These are phyloP conservation scores for Mycena capillaripes DNA, from an alignment of 768 basidiomycete genomes.

Conservation along the genomic window DNA sequence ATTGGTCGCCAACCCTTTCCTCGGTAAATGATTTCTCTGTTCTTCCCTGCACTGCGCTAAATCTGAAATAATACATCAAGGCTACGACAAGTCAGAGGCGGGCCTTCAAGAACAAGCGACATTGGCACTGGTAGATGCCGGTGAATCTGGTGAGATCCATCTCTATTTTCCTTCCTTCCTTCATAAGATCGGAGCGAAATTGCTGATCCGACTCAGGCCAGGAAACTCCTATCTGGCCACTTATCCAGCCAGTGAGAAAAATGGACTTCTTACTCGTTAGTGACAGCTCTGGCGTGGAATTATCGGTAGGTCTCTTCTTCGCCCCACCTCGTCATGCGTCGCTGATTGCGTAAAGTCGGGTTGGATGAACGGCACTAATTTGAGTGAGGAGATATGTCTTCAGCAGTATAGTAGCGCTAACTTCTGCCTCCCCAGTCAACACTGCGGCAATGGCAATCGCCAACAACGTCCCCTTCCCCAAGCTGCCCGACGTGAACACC, in stretches of 20 bases:
- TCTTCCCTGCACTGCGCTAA: not conserved
- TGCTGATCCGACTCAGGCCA: slow-evolving; percentile 5
- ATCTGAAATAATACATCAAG: slow-evolving; percentile 17
- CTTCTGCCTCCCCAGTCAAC: slow-evolving; percentile 16
- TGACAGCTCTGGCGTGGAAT: slow-evolving; percentile 13
- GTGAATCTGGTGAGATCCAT: slow-evolving; percentile 24
- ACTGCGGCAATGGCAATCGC: slow-evolving; percentile 22
- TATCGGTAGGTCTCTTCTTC: slow-evolving; percentile 15
- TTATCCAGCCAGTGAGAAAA: slow-evolving; percentile 19
- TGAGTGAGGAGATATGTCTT: slow-evolving; percentile 14
- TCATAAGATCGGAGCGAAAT: not conserved
- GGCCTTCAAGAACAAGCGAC: slow-evolving; percentile 19
- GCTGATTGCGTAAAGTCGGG: slow-evolving; percentile 16
- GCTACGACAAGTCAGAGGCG: slow-evolving; percentile 7
- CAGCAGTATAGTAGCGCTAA: not conserved
- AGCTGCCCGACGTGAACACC: slow-evolving; percentile 19
- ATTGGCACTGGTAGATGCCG: slow-evolving; percentile 18
- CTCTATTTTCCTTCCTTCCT: not conserved
- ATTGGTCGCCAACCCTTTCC: slow-evolving; percentile 23
- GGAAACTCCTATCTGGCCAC: slow-evolving; percentile 21
- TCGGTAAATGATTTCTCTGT: slow-evolving; percentile 11
- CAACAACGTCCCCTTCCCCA: slow-evolving; percentile 21
- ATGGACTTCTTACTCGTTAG: slow-evolving; percentile 23
- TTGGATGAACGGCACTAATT: slow-evolving; percentile 23
- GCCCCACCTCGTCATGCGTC: not conserved